These are phyloP conservation scores for Talaromyces stipitatus DNA, from an alignment of 495 filamentous ascomycete species.

Conservation along the genomic window DNA sequence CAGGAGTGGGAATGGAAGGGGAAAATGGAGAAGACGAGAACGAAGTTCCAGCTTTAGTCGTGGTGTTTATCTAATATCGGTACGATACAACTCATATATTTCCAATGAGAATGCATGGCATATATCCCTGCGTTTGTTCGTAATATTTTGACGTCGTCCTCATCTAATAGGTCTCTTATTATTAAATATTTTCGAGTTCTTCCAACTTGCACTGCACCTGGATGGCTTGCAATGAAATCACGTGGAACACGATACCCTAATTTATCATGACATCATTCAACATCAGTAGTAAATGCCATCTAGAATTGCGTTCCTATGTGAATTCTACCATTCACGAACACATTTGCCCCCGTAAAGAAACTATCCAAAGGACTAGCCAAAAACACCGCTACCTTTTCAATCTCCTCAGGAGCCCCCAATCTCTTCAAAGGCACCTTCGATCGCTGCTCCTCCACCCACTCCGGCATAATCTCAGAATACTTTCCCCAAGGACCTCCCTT, in stretches of 20 bases:
- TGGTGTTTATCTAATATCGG: not conserved
- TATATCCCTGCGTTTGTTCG: too few relatives aligned
- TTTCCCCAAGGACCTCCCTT: slow-evolving; percentile 8
- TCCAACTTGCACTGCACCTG: not conserved
- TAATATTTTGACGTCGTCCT: too few relatives aligned
- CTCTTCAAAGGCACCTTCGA: slow-evolving; percentile 9
- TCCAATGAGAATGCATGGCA: not conserved
- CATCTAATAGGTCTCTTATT: too few relatives aligned
- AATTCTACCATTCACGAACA: slow-evolving; percentile 8
- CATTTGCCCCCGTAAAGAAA: slow-evolving; percentile 5
- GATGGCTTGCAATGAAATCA: not conserved
- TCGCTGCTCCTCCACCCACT: slow-evolving; percentile 12
- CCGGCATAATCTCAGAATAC: not conserved
- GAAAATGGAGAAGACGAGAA: slow-evolving; percentile 85
- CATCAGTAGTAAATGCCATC: not conserved
- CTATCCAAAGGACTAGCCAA: slow-evolving; percentile 8
- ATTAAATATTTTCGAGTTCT: too few relatives aligned
- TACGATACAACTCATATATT: not conserved
- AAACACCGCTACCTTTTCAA: slow-evolving; percentile 9
- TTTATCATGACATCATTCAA: too few relatives aligned
- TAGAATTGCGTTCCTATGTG: slow-evolving; percentile 8
- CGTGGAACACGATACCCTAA: not conserved
- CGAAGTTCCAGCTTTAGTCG: slow-evolving; percentile 75
- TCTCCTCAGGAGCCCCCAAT: slow-evolving; percentile 3
- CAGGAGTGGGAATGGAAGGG: slow-evolving; percentile 96